These are phyloP conservation scores for Neofusicoccum ribis DNA, from an alignment of 2,329 filamentous ascomycete genomes.

Conservation along the genomic window DNA sequence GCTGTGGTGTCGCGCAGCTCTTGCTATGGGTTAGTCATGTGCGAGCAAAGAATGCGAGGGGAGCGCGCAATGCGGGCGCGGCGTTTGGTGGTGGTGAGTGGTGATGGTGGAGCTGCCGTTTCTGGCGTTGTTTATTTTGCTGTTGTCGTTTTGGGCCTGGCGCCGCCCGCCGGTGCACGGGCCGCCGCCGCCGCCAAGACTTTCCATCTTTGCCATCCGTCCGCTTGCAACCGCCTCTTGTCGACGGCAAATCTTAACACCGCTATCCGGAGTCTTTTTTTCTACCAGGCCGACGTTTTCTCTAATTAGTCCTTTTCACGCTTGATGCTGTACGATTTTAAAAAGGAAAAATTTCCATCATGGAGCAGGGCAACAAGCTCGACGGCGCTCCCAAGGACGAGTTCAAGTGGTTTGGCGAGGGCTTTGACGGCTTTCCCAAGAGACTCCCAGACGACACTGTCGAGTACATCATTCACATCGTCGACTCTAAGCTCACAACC, in stretches of 20 bases:
- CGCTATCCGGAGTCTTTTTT: no score
- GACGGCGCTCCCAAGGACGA: slow-evolving; percentile 46
- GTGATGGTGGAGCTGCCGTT: not conserved
- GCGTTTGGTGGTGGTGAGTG: slow-evolving; percentile 2
- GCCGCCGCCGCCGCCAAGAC: slow-evolving; percentile 19
- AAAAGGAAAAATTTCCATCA: not conserved
- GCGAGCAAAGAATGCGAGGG: slow-evolving; percentile 8
- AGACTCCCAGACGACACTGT: slow-evolving; percentile 78
- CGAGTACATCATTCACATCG: slow-evolving; percentile 77
- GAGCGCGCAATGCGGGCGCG: not conserved
- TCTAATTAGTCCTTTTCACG: no score
- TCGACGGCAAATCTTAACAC: no score
- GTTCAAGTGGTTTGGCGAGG: slow-evolving; percentile 66
- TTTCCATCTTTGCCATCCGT: slow-evolving; percentile 10
- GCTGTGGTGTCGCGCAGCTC: slow-evolving; percentile 15
- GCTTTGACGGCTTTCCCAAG: slow-evolving; percentile 65
- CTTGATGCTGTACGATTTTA: not conserved
- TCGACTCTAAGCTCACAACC: slow-evolving; percentile 55
- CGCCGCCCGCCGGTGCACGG: slow-evolving; percentile 23
- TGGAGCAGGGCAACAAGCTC: slow-evolving; percentile 8
- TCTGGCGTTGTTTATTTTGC: slow-evolving; percentile 16
- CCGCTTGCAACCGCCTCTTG: not conserved
- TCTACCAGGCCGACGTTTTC: no score
- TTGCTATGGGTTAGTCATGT: slow-evolving; percentile 14
- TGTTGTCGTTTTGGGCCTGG: slow-evolving; percentile 17